A percentile compares a stretch with the other conserved stretches of the same genome.
These are phyloP conservation scores for Debaryomycetaceae sp. DNA, from an alignment of 1,139 yeast genomes.

Conservation along the genomic window DNA sequence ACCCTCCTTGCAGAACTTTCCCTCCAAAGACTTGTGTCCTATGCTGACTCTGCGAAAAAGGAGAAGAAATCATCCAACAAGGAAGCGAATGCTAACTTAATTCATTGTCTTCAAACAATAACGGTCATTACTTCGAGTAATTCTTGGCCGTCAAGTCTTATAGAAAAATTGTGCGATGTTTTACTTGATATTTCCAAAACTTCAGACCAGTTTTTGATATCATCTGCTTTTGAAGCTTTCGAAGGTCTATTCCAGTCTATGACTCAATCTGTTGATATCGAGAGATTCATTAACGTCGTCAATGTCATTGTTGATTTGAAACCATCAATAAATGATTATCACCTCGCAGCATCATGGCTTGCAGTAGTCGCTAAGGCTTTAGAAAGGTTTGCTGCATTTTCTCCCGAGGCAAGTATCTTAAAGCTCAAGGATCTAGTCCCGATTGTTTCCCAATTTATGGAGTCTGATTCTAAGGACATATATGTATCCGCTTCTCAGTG, in stretches of 20 bases:
- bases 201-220: constrained; percentile 77
- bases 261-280: constrained; percentile 59
- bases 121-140: constrained; percentile 66
- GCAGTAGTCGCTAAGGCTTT: constrained; percentile 90
- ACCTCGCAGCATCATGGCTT: constrained; percentile 90
- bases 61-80: constrained; percentile 38
- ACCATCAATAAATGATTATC: constrained; percentile 79
- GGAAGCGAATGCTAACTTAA: constrained; percentile 53
- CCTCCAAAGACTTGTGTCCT: constrained; percentile 48
- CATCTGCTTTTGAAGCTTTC: constrained; percentile 80
- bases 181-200: constrained; percentile 75
- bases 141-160: constrained; percentile 73
- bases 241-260: constrained; percentile 81
- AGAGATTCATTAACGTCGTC: constrained; percentile 60
- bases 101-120: constrained; percentile 76
- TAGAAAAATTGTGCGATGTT: constrained; percentile 73
- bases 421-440: constrained; percentile 58
- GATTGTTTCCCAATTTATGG: constrained; percentile 56
- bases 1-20: constrained; percentile 66
- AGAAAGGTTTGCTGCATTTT: constrained; percentile 60
- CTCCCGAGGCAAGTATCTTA: constrained; percentile 54
- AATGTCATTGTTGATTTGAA: constrained; percentile 73
- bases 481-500: constrained; percentile 82
- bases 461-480: constrained; percentile 65
- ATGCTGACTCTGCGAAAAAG: constrained; percentile 30